A percentile compares a stretch with the other conserved stretches of the same genome.
Evolutionary conservation across 768 basidiomycete genomes (phyloP).

Genomic region (Fomitopsis pulvina): DNA sequence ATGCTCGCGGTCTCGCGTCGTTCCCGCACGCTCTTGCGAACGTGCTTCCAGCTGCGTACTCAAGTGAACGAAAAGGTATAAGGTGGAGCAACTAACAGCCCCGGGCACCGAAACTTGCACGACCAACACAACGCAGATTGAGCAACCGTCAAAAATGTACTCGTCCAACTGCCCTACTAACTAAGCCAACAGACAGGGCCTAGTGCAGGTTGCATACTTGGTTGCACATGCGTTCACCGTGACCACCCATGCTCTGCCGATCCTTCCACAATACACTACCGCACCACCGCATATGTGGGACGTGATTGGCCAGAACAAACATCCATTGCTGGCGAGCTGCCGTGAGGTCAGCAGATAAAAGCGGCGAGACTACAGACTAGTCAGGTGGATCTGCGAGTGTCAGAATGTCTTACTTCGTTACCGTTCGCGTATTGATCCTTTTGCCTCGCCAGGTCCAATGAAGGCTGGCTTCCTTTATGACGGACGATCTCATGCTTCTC

Average conservation of each 20-base stretch:
- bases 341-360: background rate
- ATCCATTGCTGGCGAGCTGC: background rate
- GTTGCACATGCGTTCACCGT: too few relatives aligned
- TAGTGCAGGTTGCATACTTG: too few relatives aligned
- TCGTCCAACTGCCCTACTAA: too few relatives aligned
- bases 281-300: too few relatives aligned
- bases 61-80: background rate
- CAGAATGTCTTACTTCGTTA: background rate
- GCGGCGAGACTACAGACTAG: background rate
- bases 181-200: too few relatives aligned
- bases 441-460: background rate
- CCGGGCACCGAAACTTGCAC: background rate
- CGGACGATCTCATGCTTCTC: background rate
- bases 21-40: background rate
- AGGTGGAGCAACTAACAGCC: too few relatives aligned
- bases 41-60: background rate
- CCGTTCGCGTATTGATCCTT: background rate
- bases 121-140: too few relatives aligned
- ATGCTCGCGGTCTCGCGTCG: background rate
- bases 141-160: too few relatives aligned
- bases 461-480: background rate
- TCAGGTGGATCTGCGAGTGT: background rate
- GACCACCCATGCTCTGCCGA: too few relatives aligned
- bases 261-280: too few relatives aligned
- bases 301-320: background rate